Evolutionary conservation across 2,329 filamentous ascomycete species (phyloP), one percentile per base, ranked within the genome.

Genomic region (Dichotomopilus funicola): DNA sequence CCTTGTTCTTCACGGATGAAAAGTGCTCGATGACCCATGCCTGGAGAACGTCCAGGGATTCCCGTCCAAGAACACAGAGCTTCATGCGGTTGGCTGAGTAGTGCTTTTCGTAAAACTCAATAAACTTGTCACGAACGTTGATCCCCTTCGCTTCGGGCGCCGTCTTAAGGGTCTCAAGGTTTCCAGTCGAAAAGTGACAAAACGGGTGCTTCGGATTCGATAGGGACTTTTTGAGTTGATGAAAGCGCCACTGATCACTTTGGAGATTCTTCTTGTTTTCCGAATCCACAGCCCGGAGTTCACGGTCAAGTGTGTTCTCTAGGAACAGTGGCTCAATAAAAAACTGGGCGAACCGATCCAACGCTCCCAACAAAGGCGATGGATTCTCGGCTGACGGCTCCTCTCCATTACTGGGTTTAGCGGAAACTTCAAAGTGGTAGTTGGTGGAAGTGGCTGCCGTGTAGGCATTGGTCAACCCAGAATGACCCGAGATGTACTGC

Each of bases 191-290:
- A 68, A 96, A 96, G 66, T 95, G 88, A 68, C 89, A 89, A 69
- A 88, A 95, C 0, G 91, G 91, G 65, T 96, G 91, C 11, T 86
- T 83, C 3, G 88, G 86, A 70, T 92, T 96, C 2, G 90, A 89
- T n/a, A 94, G 74, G 3, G 87, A 87, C 73, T 95, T 95, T 67
- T 89, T 88, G 31, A 96, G 78, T 72, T 96, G 91, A 66, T 92
- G 84, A 60, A 95, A 73, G 12, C 91, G 83, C 90, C 91, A 96
- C 54, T 82, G 81, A 66, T 96, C 91, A 68, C 83, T 92, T 72
- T 96, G 91, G 49, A 96, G 75, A 64, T 96, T 96, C 80, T 96
- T 96, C 79, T 96, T 96, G 74, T 96, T 95, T 71, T 96, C 91
- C 5, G 91, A 96, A 67, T 96, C 91, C 19, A 96, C 91, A 1